These are phyloP conservation scores for Aureobasidium sp. DNA, from an alignment of 2,329 filamentous ascomycete genomes.

Conservation along the genomic window DNA sequence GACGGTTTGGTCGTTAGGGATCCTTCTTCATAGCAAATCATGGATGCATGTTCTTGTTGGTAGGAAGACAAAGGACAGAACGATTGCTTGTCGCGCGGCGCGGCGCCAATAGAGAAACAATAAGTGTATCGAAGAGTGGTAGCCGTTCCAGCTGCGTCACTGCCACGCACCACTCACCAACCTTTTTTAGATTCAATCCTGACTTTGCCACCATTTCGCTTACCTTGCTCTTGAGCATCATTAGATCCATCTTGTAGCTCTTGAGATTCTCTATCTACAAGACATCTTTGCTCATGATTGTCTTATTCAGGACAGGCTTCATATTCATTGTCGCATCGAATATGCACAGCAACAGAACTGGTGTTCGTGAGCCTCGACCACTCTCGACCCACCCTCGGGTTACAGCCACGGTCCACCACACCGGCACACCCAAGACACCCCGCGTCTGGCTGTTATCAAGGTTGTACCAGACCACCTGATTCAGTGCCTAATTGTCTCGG, in stretches of 20 bases:
- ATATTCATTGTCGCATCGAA: neutral
- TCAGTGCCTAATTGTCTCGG: neutral
- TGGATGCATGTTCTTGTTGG: neutral
- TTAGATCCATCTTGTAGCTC: neutral
- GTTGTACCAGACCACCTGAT: neutral
- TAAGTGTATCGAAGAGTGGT: neutral
- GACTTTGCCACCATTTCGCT: neutral
- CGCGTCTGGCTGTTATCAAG: neutral
- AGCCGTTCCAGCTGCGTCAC: neutral
- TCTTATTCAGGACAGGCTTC: neutral
- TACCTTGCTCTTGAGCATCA: neutral
- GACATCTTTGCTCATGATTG: neutral
- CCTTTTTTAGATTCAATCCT: slow-evolving; percentile 2
- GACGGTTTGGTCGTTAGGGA: slow-evolving; percentile 1
- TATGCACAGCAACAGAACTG: neutral
- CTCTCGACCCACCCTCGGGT: neutral
- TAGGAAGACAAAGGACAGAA: neutral
- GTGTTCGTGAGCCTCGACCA: neutral
- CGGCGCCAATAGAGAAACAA: slow-evolving; percentile 2
- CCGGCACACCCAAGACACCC: neutral
- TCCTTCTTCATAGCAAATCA: slow-evolving; percentile 16
- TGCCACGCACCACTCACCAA: neutral
- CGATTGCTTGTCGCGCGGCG: neutral
- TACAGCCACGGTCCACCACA: no score
- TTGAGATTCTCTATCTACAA: no score